These are phyloP conservation scores for Vanrija sp. DNA, from an alignment of 1,284 basidiomycete genomes.

Conservation along the genomic window DNA sequence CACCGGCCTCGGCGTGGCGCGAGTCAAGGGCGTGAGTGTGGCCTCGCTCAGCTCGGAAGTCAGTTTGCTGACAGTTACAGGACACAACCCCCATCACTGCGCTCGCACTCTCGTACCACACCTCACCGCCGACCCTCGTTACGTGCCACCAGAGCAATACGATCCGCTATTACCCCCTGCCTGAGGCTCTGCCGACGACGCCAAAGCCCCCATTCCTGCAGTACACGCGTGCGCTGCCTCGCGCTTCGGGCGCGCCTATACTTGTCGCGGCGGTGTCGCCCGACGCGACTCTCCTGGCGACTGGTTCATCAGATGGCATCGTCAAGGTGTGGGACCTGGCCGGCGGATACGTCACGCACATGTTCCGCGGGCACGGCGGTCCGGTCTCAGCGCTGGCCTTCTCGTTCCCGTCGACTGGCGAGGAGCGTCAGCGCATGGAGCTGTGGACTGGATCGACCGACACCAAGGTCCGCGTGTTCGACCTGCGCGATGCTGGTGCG, in stretches of 20 bases:
- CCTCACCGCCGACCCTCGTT: conserved; percentile 50
- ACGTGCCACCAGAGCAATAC: conserved; percentile 53
- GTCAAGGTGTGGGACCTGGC: conserved; percentile 95
- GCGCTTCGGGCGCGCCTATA: conserved; percentile 87
- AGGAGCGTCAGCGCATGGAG: conserved; percentile 58
- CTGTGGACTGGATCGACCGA: conserved; percentile 86
- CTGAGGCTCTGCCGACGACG: conserved; percentile 22
- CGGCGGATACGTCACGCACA: conserved; percentile 85
- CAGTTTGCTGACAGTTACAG: conserved; percentile 47
- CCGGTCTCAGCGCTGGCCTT: conserved; percentile 86
- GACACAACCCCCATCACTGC: conserved; percentile 56
- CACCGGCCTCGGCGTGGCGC: conserved; percentile 69
- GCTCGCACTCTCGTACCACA: conserved; percentile 45
- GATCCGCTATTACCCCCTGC: conserved; percentile 53
- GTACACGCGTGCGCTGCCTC: conserved; percentile 66
- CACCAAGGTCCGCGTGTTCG: conserved; percentile 82
- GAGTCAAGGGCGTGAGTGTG: conserved; percentile 71
- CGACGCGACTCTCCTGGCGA: conserved; percentile 89
- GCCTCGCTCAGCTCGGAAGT: background rate
- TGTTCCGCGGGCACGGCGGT: conserved; percentile 94
- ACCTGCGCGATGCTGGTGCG: conserved; percentile 62
- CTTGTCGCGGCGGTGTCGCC: conserved; percentile 78
- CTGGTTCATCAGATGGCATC: conserved; percentile 89
- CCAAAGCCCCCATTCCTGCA: conserved; percentile 47
- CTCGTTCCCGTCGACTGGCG: conserved; percentile 59